A percentile compares a stretch with the other conserved stretches of the same genome.
These are phyloP conservation scores for Colletotrichum australisinense DNA, from an alignment of 2,329 filamentous ascomycete species.

Conservation along the genomic window DNA sequence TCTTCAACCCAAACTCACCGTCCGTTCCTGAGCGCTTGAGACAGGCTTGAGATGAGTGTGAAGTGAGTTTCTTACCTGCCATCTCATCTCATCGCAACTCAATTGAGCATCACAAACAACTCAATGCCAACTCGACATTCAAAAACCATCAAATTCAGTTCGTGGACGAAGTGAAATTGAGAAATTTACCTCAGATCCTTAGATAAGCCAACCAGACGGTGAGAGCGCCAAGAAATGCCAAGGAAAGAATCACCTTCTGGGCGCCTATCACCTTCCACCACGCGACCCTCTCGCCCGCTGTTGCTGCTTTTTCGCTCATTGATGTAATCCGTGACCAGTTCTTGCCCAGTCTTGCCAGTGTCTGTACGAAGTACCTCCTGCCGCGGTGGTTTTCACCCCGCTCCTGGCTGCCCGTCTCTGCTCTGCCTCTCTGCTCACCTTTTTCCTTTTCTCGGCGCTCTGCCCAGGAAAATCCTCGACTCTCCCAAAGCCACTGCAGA, in stretches of 20 bases:
- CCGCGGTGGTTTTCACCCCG: neutral
- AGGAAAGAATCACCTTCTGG: conserved; percentile 7
- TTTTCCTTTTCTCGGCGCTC: neutral
- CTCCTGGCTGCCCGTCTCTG: neutral
- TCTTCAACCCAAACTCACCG: neutral
- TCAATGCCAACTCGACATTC: neutral
- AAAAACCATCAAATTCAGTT: neutral
- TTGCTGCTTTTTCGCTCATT: conserved; percentile 18
- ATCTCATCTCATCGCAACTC: neutral
- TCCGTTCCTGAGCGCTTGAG: neutral
- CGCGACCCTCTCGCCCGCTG: conserved; percentile 25
- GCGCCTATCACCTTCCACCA: conserved; percentile 33
- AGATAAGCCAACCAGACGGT: conserved; percentile 5
- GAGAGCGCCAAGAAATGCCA: conserved; percentile 30
- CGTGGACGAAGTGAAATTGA: neutral
- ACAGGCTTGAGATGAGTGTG: neutral
- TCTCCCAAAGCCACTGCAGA: neutral
- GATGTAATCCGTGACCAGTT: conserved; percentile 21
- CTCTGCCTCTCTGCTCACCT: neutral
- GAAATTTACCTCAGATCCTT: neutral
- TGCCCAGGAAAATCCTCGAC: neutral
- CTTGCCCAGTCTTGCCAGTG: neutral
- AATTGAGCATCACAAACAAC: neutral
- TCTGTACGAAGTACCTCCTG: neutral
- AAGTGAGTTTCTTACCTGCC: neutral